Percentiles rank a stretch among this genome's conserved stretches.
These are phyloP conservation scores for Rutstroemia sp. DNA, from an alignment of 2,329 filamentous ascomycete genomes.

Conservation along the genomic window DNA sequence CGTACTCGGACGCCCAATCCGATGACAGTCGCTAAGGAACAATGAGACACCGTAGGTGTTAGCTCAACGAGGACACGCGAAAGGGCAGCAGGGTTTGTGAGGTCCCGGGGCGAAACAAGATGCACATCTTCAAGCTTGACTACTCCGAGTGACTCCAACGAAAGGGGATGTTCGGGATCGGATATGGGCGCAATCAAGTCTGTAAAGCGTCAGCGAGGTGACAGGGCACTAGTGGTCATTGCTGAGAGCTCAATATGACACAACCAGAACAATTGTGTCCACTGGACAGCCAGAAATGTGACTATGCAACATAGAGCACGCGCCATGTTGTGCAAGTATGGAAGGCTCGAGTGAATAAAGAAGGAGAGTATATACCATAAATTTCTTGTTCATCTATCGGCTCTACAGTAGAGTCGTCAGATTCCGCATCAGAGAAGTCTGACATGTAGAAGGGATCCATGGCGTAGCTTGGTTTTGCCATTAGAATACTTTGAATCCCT, in stretches of 20 bases:
- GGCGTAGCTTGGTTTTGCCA: slow-evolving; percentile 24
- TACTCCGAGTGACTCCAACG: slow-evolving; percentile 85
- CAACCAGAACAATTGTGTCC: too few relatives aligned
- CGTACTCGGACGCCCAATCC: slow-evolving; percentile 87
- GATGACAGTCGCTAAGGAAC: slow-evolving; percentile 92
- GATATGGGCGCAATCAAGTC: slow-evolving; percentile 93
- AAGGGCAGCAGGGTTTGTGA: slow-evolving; percentile 46
- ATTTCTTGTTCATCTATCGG: slow-evolving; percentile 97
- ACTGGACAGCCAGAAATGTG: not conserved
- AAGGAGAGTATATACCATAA: slow-evolving; percentile 54
- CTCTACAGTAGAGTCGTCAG: slow-evolving; percentile 58
- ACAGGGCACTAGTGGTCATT: too few relatives aligned
- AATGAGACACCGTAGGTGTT: slow-evolving; percentile 95
- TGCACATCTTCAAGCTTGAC: slow-evolving; percentile 93
- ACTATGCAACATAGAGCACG: too few relatives aligned
- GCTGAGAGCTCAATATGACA: too few relatives aligned
- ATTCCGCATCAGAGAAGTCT: slow-evolving; percentile 27
- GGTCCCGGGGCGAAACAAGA: slow-evolving; percentile 58
- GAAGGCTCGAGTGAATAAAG: not conserved
- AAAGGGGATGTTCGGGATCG: slow-evolving; percentile 93
- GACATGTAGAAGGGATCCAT: slow-evolving; percentile 30
- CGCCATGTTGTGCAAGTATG: too few relatives aligned
- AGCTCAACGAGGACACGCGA: slow-evolving; percentile 78
- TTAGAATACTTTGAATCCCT: slow-evolving; percentile 24
- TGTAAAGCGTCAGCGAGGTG: slow-evolving; percentile 36